Conservation (phyloP, 2,329 filamentous ascomycete species). For the Tetracladium maxilliforme region DNA sequence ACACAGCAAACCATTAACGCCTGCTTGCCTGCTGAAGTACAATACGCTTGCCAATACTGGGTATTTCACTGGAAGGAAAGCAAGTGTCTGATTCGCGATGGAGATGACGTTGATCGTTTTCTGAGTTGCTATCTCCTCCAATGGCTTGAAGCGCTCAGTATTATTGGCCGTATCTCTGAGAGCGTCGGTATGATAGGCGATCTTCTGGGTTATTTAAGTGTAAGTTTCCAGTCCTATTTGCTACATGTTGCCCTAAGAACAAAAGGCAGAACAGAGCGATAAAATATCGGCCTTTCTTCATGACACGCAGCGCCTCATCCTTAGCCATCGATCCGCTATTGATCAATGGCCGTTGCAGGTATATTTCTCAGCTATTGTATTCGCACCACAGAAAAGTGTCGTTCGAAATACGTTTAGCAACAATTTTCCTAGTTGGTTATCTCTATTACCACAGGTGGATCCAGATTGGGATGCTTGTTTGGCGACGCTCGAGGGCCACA, state of each 20-base stretch:
- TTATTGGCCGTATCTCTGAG: constrained; percentile 1
- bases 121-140: constrained; percentile 21
- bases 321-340: too few species aligned
- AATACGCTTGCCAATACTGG: constrained; percentile 26
- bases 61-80: constrained; percentile 15
- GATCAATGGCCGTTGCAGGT: too few species aligned
- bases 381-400: too few species aligned
- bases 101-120: constrained; percentile 16
- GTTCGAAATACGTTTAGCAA: too few species aligned
- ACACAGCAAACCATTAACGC: constrained; percentile 8
- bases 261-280: not conserved
- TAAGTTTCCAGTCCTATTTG: constrained; percentile 1
- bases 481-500: too few species aligned
- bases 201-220: not conserved
- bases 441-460: too few species aligned
- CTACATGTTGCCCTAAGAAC: not conserved
- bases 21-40: constrained; percentile 13
- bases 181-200: constrained; percentile 1
- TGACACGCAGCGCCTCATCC: constrained; percentile 7
- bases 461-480: too few species aligned
- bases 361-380: too few species aligned
- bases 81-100: constrained; percentile 11
- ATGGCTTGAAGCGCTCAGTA: constrained; percentile 6
- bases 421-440: too few species aligned
- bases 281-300: constrained; percentile 3